phyloP scores from a whole-genome alignment of 2,329 filamentous ascomycete species.

The Corynespora cassiicola region DNA sequence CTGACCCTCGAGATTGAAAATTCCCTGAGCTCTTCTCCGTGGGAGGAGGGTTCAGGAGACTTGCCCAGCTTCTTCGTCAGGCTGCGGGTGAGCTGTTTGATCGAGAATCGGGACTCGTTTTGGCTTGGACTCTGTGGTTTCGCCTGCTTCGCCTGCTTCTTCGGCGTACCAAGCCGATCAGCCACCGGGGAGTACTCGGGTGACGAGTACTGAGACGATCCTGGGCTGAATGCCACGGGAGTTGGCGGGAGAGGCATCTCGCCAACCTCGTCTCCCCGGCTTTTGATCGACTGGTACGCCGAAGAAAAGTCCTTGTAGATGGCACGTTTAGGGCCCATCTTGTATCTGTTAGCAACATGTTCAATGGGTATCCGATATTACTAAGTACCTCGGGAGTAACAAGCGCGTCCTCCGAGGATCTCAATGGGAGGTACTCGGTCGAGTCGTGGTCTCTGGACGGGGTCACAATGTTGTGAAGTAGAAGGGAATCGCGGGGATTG shows the following conservation, averaged over 20 bases:
- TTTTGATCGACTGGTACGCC: slow-evolving; percentile 35
- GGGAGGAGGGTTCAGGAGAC: slow-evolving; percentile 9
- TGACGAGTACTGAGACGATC: slow-evolving; percentile 33
- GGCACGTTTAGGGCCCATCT: slow-evolving; percentile 41
- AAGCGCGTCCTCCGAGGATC: slow-evolving; percentile 28
- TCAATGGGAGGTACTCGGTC: slow-evolving; percentile 35
- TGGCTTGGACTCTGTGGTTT: too few relatives aligned
- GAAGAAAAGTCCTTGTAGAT: slow-evolving; percentile 37
- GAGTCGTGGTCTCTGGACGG: slow-evolving; percentile 44
- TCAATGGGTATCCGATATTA: slow-evolving; percentile 3
- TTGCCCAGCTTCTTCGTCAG: slow-evolving; percentile 34
- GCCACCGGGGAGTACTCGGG: slow-evolving; percentile 33
- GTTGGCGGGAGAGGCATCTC: slow-evolving; percentile 31
- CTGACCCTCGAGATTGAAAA: slow-evolving; percentile 16
- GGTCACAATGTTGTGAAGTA: slow-evolving; percentile 44
- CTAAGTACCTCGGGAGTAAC: slow-evolving; percentile 26
- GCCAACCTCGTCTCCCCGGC: slow-evolving; percentile 24
- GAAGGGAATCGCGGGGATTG: slow-evolving; percentile 46
- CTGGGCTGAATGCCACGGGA: slow-evolving; percentile 31
- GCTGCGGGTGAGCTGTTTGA: slow-evolving; percentile 37
- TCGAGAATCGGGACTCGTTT: slow-evolving; percentile 37
- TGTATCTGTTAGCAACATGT: slow-evolving; percentile 5
- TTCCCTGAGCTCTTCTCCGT: slow-evolving; percentile 32
- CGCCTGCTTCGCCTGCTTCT: slow-evolving; percentile 18
- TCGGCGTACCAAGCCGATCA: slow-evolving; percentile 24